Percentiles rank a stretch among this genome's conserved stretches.
Conservation (phyloP, 805 yeast genomes). For the Kregervanrija delftensis region DNA sequence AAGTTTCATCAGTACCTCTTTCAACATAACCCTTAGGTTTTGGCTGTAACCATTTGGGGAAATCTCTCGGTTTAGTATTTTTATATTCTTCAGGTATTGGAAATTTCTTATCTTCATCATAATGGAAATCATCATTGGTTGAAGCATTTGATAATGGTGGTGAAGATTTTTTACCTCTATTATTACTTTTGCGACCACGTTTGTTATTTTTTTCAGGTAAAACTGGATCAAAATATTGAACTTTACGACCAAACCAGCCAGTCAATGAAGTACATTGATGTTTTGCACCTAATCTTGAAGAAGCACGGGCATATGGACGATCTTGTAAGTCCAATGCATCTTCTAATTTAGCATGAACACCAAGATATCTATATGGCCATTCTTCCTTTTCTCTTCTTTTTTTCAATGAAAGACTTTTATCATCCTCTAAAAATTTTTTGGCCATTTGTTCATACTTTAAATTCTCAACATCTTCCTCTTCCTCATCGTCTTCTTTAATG, state of each 20-base stretch:
- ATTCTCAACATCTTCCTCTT: slow-evolving; percentile 10
- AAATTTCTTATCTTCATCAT: slow-evolving; percentile 9
- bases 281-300: slow-evolving; percentile 66
- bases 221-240: slow-evolving; percentile 52
- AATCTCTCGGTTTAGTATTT: slow-evolving; percentile 36
- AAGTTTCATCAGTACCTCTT: slow-evolving; percentile 69
- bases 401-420: slow-evolving; percentile 32
- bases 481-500: not conserved
- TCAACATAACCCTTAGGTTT: slow-evolving; percentile 77
- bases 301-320: slow-evolving; percentile 74
- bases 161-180: slow-evolving; percentile 16
- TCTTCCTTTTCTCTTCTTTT: slow-evolving; percentile 55
- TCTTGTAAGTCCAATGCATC: slow-evolving; percentile 75
- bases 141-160: slow-evolving; percentile 16
- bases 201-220: slow-evolving; percentile 11
- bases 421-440: slow-evolving; percentile 42
- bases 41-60: slow-evolving; percentile 72
- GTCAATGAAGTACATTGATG: slow-evolving; percentile 65
- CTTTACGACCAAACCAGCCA: slow-evolving; percentile 58
- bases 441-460: slow-evolving; percentile 54
- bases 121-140: slow-evolving; percentile 2
- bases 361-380: slow-evolving; percentile 78
- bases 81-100: slow-evolving; percentile 41
- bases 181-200: slow-evolving; percentile 15
- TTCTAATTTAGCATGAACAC: slow-evolving; percentile 65